phyloP scores from a whole-genome alignment of 345 rosid species.

The Zanthoxylum bungeanum region DNA sequence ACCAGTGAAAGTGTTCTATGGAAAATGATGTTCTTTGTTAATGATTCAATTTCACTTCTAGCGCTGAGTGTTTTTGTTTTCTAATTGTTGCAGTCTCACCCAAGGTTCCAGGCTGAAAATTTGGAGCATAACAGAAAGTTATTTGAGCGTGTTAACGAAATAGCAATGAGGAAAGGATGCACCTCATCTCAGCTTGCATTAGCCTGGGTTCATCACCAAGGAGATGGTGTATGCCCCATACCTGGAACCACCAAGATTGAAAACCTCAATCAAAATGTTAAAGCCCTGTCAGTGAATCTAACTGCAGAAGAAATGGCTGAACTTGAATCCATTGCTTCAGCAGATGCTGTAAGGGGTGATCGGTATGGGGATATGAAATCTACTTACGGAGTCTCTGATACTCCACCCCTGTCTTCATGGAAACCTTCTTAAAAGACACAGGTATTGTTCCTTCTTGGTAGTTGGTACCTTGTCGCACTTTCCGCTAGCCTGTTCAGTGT shows the following conservation, averaged over 20 bases:
- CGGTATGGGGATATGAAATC: background rate
- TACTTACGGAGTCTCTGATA: conserved; percentile 37
- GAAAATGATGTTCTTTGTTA: background rate
- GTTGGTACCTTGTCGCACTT: too few species aligned
- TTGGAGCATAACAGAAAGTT: conserved; percentile 41
- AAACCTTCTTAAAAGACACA: conserved; percentile 12
- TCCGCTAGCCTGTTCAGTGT: too few species aligned
- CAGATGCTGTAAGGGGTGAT: too few species aligned
- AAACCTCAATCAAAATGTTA: conserved; percentile 33
- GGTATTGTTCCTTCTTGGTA: background rate
- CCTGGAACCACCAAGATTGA: conserved; percentile 60
- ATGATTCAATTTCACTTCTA: background rate
- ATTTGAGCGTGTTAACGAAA: conserved; percentile 41
- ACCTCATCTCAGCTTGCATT: too few species aligned
- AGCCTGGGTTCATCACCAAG: conserved; percentile 72
- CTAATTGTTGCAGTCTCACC: conserved; percentile 28
- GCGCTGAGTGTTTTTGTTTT: background rate
- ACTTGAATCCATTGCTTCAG: conserved; percentile 26
- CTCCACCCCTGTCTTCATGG: conserved; percentile 63
- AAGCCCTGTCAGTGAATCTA: conserved; percentile 19
- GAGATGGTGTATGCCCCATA: conserved; percentile 61
- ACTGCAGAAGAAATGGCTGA: conserved; percentile 22
- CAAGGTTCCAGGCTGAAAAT: conserved; percentile 65
- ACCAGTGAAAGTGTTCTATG: background rate
- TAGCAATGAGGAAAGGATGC: conserved; percentile 49